Conservation (phyloP, 306 rosid genomes). For the Gynostemma pentaphyllum region DNA sequence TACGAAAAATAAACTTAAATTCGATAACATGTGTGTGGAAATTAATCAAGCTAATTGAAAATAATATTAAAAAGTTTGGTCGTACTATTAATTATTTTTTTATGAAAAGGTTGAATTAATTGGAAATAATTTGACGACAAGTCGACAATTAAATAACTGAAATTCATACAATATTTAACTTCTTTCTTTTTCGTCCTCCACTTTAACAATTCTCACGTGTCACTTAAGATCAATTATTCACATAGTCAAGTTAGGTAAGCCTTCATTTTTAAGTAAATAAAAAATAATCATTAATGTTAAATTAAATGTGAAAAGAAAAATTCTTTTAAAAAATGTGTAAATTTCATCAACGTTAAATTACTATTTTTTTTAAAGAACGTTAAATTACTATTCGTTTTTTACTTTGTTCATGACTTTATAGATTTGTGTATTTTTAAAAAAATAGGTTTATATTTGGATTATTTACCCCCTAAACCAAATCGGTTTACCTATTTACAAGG, state of each 20-base stretch:
- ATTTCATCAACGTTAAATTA: no score
- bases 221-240: neutral
- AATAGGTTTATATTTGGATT: no score
- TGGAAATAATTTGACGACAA: neutral
- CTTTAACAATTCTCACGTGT: neutral
- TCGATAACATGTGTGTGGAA: neutral
- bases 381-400: no score
- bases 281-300: no score
- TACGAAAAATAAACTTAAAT: neutral
- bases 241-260: neutral
- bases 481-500: no score
- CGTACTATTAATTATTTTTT: neutral
- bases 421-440: no score
- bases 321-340: no score
- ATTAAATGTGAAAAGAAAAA: no score
- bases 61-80: slow-evolving; percentile 1
- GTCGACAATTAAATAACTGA: neutral
- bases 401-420: no score
- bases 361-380: no score
- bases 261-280: no score
- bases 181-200: neutral
- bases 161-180: neutral
- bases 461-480: no score
- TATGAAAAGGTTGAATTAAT: neutral
- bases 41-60: neutral